Conservation (phyloP, 208 protist genomes). For the Wallacemonas rigidus region DNA sequence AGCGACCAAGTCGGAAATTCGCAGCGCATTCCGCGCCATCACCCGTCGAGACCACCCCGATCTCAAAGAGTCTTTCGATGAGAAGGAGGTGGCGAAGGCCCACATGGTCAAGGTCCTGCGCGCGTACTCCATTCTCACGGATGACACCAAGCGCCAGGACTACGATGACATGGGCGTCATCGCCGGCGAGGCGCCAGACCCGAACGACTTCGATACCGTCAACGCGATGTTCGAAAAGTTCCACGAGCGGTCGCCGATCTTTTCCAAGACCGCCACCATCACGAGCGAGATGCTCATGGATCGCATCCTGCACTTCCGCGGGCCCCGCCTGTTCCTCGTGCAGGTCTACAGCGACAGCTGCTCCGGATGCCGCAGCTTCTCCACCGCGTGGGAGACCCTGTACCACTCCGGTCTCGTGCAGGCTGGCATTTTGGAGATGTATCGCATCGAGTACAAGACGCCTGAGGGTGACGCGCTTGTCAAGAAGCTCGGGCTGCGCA, state of each 20-base stretch:
- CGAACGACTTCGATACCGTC: constrained; percentile 37
- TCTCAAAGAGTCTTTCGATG: constrained; percentile 78
- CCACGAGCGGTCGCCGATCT: constrained; percentile 70
- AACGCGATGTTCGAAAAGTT: constrained; percentile 77
- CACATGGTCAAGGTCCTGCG: constrained; percentile 80
- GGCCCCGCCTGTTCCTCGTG: constrained; percentile 65
- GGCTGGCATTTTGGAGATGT: constrained; percentile 66
- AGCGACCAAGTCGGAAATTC: constrained; percentile 71
- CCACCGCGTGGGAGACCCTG: constrained; percentile 69
- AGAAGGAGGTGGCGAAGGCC: constrained; percentile 84
- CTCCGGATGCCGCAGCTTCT: constrained; percentile 59
- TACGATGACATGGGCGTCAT: constrained; percentile 81
- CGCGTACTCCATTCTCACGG: constrained; percentile 79
- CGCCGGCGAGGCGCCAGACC: constrained; percentile 52
- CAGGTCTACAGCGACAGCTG: constrained; percentile 79
- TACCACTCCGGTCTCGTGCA: constrained; percentile 59
- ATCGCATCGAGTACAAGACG: constrained; percentile 77
- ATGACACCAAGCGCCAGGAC: constrained; percentile 59
- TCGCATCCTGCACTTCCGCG: constrained; percentile 67
- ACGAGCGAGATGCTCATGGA: constrained; percentile 35
- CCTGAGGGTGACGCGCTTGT: constrained; percentile 45
- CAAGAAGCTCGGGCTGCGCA: constrained; percentile 33
- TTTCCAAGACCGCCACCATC: constrained; percentile 73
- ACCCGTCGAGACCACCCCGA: constrained; percentile 88
- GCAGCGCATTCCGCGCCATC: constrained; percentile 73